A percentile compares a stretch with the other conserved stretches of the same genome.
These are phyloP conservation scores for Harrya chromipes DNA, from an alignment of 768 basidiomycete genomes.

Conservation along the genomic window DNA sequence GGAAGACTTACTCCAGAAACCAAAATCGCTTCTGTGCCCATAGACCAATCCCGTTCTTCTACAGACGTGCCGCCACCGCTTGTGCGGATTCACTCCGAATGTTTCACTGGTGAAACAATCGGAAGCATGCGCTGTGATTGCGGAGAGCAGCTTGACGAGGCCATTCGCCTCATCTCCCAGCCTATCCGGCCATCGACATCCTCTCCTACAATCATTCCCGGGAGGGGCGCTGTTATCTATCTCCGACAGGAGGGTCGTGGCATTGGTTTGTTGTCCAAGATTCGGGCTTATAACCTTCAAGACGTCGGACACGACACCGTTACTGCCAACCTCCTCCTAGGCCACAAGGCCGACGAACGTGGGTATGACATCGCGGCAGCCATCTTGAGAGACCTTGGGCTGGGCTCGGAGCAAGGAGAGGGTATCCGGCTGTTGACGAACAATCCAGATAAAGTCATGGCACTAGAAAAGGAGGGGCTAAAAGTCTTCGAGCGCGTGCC, in stretches of 20 bases:
- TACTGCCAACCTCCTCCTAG: slow-evolving; percentile 92
- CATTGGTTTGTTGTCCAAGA: slow-evolving; percentile 93
- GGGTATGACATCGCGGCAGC: slow-evolving; percentile 90
- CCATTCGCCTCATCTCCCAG: slow-evolving; percentile 83
- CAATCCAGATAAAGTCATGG: slow-evolving; percentile 95
- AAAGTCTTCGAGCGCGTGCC: slow-evolving; percentile 78
- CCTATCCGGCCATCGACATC: slow-evolving; percentile 50
- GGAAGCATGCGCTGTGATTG: slow-evolving; percentile 99
- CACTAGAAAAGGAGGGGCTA: slow-evolving; percentile 80
- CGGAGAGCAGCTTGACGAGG: slow-evolving; percentile 97
- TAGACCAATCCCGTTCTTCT: slow-evolving; percentile 12
- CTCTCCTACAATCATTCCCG: slow-evolving; percentile 52
- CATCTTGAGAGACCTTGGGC: slow-evolving; percentile 82
- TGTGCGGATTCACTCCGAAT: slow-evolving; percentile 96
- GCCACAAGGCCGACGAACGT: slow-evolving; percentile 91
- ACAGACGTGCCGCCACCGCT: slow-evolving; percentile 65
- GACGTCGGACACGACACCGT: slow-evolving; percentile 99
- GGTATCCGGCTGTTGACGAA: slow-evolving; percentile 87
- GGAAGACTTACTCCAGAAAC: slow-evolving; percentile 69
- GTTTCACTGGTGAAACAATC: slow-evolving; percentile 97
- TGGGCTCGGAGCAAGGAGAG: slow-evolving; percentile 55
- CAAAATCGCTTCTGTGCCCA: slow-evolving; percentile 41
- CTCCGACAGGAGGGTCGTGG: slow-evolving; percentile 97
- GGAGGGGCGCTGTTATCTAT: slow-evolving; percentile 91
- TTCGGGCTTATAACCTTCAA: slow-evolving; percentile 96